These are phyloP conservation scores for Suhomyces yuchorum DNA, from an alignment of 1,139 yeast genomes.

Conservation along the genomic window DNA sequence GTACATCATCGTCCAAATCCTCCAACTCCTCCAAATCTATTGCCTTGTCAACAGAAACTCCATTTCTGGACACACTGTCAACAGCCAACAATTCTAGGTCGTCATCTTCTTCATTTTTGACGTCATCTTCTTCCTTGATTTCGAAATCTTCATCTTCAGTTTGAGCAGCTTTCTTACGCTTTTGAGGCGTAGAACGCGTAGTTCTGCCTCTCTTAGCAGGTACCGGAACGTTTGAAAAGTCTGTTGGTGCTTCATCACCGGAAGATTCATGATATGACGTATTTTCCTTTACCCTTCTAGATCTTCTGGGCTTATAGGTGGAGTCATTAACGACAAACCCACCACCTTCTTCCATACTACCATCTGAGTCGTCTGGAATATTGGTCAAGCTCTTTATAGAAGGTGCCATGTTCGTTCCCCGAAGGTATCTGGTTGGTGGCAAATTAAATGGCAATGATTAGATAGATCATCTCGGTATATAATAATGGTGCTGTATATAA, in stretches of 20 bases:
- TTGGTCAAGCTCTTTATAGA: constrained; percentile 4
- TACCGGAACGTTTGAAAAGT: constrained; percentile 18
- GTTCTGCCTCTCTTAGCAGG: constrained; percentile 19
- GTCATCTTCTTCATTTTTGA: constrained; percentile 30
- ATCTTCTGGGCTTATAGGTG: constrained; percentile 19
- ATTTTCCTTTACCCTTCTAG: constrained; percentile 21
- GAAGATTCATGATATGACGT: constrained; percentile 27
- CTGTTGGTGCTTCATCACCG: constrained; percentile 21
- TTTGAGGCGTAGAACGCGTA: constrained; percentile 21
- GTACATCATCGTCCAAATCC: constrained; percentile 25
- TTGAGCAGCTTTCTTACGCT: constrained; percentile 16
- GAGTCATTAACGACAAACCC: constrained; percentile 49
- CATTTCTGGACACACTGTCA: constrained; percentile 19
- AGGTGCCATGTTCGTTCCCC: constrained; percentile 8
- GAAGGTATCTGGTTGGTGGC: constrained; percentile 6
- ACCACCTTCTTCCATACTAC: constrained; percentile 28
- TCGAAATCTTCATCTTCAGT: constrained; percentile 23
- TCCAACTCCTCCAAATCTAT: constrained; percentile 27
- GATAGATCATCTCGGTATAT: not conserved
- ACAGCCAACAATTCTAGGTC: constrained; percentile 19
- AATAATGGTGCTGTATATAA: not conserved
- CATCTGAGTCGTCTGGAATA: constrained; percentile 10
- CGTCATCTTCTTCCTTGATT: constrained; percentile 19
- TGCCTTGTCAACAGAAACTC: constrained; percentile 26
- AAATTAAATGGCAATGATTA: not conserved